A percentile compares a stretch with the other conserved stretches of the same genome.
Conservation (phyloP, 345 rosid genomes). For the Brassica nigra region DNA sequence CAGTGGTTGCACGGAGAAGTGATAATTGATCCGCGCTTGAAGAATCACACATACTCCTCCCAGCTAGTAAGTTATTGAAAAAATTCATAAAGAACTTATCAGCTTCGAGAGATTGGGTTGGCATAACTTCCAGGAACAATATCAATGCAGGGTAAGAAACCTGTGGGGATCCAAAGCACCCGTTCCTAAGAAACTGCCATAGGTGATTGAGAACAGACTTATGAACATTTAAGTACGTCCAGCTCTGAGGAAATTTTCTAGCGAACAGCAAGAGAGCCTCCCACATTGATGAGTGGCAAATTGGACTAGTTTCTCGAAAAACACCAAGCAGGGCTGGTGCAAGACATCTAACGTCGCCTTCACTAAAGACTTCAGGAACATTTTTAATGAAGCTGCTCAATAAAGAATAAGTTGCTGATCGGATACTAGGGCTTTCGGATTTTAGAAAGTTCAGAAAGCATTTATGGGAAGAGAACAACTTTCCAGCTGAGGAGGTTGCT, state of each 20-base stretch:
- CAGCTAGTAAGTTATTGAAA: conserved; percentile 78
- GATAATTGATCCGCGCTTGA: conserved; percentile 50
- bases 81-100: conserved; percentile 72
- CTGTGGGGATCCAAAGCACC: conserved; percentile 87
- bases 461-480: conserved; percentile 66
- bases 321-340: conserved; percentile 77
- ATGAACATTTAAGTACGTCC: conserved; percentile 70
- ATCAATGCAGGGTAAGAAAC: conserved; percentile 91
- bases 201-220: conserved; percentile 60
- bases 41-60: conserved; percentile 62
- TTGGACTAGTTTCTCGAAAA: conserved; percentile 82
- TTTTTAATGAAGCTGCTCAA: conserved; percentile 71
- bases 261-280: conserved; percentile 76
- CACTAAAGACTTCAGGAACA: conserved; percentile 69
- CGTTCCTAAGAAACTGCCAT: conserved; percentile 82
- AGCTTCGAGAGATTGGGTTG: conserved; percentile 55
- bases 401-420: conserved; percentile 77
- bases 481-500: conserved; percentile 74
- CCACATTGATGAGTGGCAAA: conserved; percentile 94
- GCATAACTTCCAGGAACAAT: conserved; percentile 67
- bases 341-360: conserved; percentile 61
- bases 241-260: conserved; percentile 76
- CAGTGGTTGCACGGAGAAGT: conserved; percentile 68
- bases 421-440: conserved; percentile 66
- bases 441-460: conserved; percentile 76